Evolutionary conservation across 23 red algal species (phyloP).

Genomic region (Gracilaria domingensis): DNA sequence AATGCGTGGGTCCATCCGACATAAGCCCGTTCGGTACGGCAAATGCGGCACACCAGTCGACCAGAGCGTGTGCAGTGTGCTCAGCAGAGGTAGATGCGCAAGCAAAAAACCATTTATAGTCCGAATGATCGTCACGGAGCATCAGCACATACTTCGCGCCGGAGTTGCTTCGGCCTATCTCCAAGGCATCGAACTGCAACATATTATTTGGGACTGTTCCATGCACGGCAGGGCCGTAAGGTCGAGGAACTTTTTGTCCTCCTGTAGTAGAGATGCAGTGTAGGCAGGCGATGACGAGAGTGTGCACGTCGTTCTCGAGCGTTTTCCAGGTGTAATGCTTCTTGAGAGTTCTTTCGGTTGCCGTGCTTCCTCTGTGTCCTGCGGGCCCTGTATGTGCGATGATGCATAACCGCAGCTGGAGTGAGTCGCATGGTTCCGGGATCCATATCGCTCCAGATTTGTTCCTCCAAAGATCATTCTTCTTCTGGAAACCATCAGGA

Average conservation of each 20-base stretch:
- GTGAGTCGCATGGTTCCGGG: no score
- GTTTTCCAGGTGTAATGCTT: background rate
- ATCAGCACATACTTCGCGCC: background rate
- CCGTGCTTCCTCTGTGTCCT: background rate
- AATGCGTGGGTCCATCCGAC: background rate
- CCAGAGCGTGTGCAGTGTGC: background rate
- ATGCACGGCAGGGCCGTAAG: background rate
- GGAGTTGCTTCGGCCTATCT: background rate
- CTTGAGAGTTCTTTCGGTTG: background rate
- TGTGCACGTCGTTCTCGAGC: background rate
- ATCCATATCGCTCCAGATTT: no score
- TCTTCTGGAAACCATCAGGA: no score
- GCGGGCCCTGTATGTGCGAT: background rate
- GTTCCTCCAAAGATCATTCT: no score
- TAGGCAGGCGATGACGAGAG: background rate
- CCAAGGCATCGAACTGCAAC: background rate
- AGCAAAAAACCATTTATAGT: background rate
- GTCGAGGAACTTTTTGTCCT: background rate
- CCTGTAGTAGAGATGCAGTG: background rate
- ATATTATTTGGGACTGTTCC: background rate
- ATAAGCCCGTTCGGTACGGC: background rate
- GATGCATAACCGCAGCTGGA: background rate
- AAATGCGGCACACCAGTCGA: conserved; percentile 1
- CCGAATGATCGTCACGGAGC: background rate
- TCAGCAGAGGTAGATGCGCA: background rate